phyloP scores from a whole-genome alignment of 805 yeast species.

The Wickerhamiella spandovensis region DNA sequence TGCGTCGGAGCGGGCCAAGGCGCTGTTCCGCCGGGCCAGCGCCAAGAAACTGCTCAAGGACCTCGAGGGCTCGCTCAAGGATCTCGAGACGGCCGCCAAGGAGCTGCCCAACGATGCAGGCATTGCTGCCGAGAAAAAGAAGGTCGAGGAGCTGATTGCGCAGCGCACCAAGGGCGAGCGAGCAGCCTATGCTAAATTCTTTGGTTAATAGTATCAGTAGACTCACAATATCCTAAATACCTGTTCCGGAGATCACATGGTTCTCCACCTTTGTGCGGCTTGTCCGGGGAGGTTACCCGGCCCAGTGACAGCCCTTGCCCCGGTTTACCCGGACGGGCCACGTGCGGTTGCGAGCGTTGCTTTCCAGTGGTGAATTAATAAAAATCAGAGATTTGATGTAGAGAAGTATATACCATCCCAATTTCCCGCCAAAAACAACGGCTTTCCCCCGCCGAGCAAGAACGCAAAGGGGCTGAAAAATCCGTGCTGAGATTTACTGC shows the following conservation, averaged over 20 bases:
- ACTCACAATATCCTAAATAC: too few relatives aligned
- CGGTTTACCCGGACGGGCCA: too few relatives aligned
- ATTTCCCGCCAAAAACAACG: too few relatives aligned
- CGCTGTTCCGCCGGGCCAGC: slow-evolving; percentile 71
- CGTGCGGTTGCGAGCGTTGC: too few relatives aligned
- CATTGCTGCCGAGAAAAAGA: slow-evolving; percentile 48
- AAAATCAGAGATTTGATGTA: too few relatives aligned
- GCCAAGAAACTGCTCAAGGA: slow-evolving; percentile 54
- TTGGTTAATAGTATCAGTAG: slow-evolving; percentile 17
- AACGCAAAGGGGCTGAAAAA: neutral
- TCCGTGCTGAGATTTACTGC: neutral
- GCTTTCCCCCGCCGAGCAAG: too few relatives aligned
- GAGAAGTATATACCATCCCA: too few relatives aligned
- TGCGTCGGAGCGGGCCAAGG: slow-evolving; percentile 67
- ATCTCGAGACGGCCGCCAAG: slow-evolving; percentile 51
- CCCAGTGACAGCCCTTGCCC: too few relatives aligned
- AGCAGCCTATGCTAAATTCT: slow-evolving; percentile 31
- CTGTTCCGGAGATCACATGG: too few relatives aligned
- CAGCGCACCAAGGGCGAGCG: slow-evolving; percentile 35
- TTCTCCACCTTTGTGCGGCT: too few relatives aligned
- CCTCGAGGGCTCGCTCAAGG: slow-evolving; percentile 54
- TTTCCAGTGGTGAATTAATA: too few relatives aligned
- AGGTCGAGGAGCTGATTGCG: slow-evolving; percentile 40
- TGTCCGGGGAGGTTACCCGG: too few relatives aligned
- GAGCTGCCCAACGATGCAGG: slow-evolving; percentile 62